Conservation (phyloP, 2,329 filamentous ascomycete species). For the Colletotrichum sansevieriae region DNA sequence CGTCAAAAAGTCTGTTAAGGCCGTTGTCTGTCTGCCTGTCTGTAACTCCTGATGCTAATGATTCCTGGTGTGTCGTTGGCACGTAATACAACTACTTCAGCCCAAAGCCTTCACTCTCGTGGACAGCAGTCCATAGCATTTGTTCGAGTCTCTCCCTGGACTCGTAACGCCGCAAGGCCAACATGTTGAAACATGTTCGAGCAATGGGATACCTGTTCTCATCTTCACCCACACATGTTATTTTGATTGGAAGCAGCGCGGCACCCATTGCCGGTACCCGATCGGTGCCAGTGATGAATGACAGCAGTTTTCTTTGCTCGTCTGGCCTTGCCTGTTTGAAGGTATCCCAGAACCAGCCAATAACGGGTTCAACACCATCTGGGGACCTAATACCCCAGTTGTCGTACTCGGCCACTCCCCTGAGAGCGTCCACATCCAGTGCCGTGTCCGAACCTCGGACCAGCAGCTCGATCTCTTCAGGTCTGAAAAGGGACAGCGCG, state of each 20-base stretch:
- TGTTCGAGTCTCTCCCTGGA: conserved; percentile 75
- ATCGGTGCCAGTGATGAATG: conserved; percentile 92
- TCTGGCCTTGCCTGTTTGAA: conserved; percentile 75
- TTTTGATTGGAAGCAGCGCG: conserved; percentile 80
- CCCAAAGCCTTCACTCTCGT: conserved; percentile 92
- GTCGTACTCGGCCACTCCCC: conserved; percentile 84
- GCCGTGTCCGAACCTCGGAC: conserved; percentile 87
- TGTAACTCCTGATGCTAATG: conserved; percentile 33
- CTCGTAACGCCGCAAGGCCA: conserved; percentile 81
- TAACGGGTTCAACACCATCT: conserved; percentile 72
- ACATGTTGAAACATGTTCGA: conserved; percentile 90
- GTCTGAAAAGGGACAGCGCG: conserved; percentile 86
- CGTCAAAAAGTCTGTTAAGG: conserved; percentile 8
- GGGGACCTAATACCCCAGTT: conserved; percentile 76
- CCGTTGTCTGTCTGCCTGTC: conserved; percentile 10
- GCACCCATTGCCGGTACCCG: conserved; percentile 90
- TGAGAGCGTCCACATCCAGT: conserved; percentile 81
- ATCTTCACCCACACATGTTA: conserved; percentile 83
- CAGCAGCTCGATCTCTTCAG: conserved; percentile 91
- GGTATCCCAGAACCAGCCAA: conserved; percentile 91
- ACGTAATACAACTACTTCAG: conserved; percentile 70
- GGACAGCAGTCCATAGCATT: conserved; percentile 87
- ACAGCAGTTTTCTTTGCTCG: conserved; percentile 82
- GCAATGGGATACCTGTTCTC: conserved; percentile 83
- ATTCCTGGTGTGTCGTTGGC: conserved; percentile 24